Percentiles rank a stretch among this genome's conserved stretches.
Evolutionary conservation across 371 early-diverging fungal genomes (phyloP).

Genomic region (Fennellomyces sp.): DNA sequence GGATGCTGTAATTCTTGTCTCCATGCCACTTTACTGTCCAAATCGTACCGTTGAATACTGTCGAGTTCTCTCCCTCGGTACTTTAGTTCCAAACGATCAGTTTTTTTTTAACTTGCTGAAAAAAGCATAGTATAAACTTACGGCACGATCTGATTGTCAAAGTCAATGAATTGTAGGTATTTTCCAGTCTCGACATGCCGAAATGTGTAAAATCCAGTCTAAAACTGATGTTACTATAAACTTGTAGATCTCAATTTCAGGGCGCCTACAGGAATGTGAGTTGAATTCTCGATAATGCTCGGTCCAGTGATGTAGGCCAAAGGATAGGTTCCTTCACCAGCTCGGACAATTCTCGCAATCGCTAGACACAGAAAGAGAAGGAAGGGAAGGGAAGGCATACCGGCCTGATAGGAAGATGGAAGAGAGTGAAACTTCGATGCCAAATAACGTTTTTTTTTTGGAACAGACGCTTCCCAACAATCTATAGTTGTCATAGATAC

Average conservation of each 20-base stretch:
- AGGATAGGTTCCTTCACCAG: conserved; percentile 30
- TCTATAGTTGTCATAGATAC: too few relatives aligned
- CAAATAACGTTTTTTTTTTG: too few relatives aligned
- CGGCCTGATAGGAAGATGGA: too few relatives aligned
- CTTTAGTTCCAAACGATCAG: too few relatives aligned
- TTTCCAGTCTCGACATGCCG: conserved; percentile 31
- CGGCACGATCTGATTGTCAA: conserved; percentile 29
- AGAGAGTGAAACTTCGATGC: too few relatives aligned
- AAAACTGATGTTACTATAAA: neutral
- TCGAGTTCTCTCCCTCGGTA: conserved; percentile 30
- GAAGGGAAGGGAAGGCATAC: conserved; percentile 8
- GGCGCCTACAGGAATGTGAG: conserved; percentile 32
- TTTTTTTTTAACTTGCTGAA: too few relatives aligned
- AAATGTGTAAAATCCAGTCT: conserved; percentile 39
- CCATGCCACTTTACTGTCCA: conserved; percentile 42
- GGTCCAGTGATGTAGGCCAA: conserved; percentile 25
- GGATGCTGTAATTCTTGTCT: conserved; percentile 33
- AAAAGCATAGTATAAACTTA: too few relatives aligned
- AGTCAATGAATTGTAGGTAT: conserved; percentile 34
- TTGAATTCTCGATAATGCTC: conserved; percentile 30
- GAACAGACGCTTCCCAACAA: too few relatives aligned
- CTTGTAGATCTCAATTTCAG: neutral
- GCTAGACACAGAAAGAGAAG: neutral
- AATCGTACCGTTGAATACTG: conserved; percentile 30
- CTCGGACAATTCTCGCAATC: neutral